Evolutionary conservation across 2,329 filamentous ascomycete species (phyloP).

Genomic region (Paraphoma chrysanthemicola): DNA sequence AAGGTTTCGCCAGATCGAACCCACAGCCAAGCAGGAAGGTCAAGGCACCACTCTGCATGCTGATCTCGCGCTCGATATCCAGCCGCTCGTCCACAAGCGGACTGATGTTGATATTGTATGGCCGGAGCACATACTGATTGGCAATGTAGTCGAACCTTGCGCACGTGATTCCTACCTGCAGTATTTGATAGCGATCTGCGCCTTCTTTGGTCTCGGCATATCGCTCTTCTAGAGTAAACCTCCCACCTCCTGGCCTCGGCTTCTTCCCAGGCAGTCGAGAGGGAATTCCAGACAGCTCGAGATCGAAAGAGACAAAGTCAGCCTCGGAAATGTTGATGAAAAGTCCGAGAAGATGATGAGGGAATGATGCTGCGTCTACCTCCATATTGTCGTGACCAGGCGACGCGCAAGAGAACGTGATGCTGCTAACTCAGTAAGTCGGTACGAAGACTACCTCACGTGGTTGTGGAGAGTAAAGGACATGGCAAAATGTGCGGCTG

Average conservation of each 20-base stretch:
- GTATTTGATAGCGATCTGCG: conserved; percentile 68
- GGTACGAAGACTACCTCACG: too few species aligned
- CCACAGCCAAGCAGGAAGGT: conserved; percentile 66
- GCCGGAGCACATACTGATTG: conserved; percentile 62
- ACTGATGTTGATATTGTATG: conserved; percentile 70
- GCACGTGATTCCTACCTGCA: conserved; percentile 72
- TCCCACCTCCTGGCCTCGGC: conserved; percentile 40
- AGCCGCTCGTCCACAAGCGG: conserved; percentile 62
- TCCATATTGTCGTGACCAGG: conserved; percentile 59
- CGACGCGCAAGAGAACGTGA: too few species aligned
- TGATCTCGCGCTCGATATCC: conserved; percentile 66
- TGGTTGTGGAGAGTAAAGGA: background rate
- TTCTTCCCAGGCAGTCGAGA: conserved; percentile 46
- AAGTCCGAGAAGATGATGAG: conserved; percentile 60
- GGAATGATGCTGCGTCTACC: conserved; percentile 59
- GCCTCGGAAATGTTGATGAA: conserved; percentile 65
- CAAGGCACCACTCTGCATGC: conserved; percentile 64
- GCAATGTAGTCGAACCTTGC: conserved; percentile 61
- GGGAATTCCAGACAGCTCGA: conserved; percentile 71
- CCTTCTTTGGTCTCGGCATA: conserved; percentile 67
- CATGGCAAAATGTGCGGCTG: background rate
- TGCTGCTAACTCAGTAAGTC: too few species aligned
- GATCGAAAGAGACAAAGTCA: conserved; percentile 69
- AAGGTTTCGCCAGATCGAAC: conserved; percentile 65
- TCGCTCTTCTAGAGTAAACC: conserved; percentile 63